Base-by-base conservation (phyloP, 345 rosid species). In the Heritiera littoralis region DNA sequence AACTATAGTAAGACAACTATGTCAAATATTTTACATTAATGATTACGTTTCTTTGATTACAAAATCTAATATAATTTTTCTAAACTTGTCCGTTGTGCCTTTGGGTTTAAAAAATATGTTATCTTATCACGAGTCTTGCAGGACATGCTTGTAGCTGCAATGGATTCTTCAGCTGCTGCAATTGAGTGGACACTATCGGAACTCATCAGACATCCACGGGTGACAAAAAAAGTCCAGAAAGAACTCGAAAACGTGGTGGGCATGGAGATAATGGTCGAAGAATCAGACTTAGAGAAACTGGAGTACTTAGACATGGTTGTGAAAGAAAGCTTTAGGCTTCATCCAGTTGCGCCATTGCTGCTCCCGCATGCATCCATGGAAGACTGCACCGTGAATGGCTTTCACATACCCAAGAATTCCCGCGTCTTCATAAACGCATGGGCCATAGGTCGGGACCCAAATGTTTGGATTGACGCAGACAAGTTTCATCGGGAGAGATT, bases 301-400 rank as follows among this genome's bases (percentile, higher is more conserved):
- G 68, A 83, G 5, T 85, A 83, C 82, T 43, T 87, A 10, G 49
- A 87, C 72, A 83, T 83, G 89, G 88, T 89, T 23, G 74, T 86
- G 55, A 89, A 76, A 65, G 92, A 89, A 87, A 77, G 80, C 68
- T 32, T 86, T 7, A 80, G 91, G 80, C 83, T 89, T 7, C 92
- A 89, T 67, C 89, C 92, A 4, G 82, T 80, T 0, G 80, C 51
- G 9, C 90, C 89, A 5, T 66, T 87, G 30, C 45, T 86, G 18
- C 0, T 81, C 13, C 89, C 88, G 5, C 91, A 72, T 9, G 83
- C 66, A 15, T 74, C 93, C 2, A 30, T 10, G 0, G 80, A 84
- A 46, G 91, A 84, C 20, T 72, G 80, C 81, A 84, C 30, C 0
- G 46, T 90, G 1, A 41, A 80, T 6, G 89, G 87, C 11, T 83